Base-by-base conservation (phyloP, 2,329 filamentous ascomycete species). In the Dothideomycetes sp. region DNA sequence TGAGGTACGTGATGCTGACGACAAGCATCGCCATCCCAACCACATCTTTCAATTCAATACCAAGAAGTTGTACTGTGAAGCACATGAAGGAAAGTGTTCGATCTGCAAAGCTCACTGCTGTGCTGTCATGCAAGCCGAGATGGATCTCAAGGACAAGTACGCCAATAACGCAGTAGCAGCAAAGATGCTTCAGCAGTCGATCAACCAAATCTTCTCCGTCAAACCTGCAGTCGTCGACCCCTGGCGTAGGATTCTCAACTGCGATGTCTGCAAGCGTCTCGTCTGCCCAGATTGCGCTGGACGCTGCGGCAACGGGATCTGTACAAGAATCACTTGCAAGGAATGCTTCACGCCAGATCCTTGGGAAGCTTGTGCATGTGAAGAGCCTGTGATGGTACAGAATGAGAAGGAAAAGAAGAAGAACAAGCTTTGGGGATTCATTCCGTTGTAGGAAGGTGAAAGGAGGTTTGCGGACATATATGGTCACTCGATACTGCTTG, bases 271-370 rank as follows among this genome's bases (percentile, higher is more conserved):
- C 28, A 31, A 42, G 23, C 41, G 33, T 34, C 29, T 40, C 12
- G 40, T 51, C 22, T 52, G 50, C 22, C 44, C 50, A 11, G 22
- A 44, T 15, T 52, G 50, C 33, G 41, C 41, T 3, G 41, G 41
- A 5, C 41, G 41, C 16, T 43, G 41, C 33, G 22, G 22, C 19
- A 24, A 33, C 18, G 8, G 33, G 8, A 20, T 20, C 19, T 43
- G 33, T 38, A 22, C 29, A 6, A 17, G 22, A 4, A 15, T 43
- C 23, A 33, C 22, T 18, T 43, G 41, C 34, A 43, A 37, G 33
- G 18, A 30, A n/a, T 43, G 41, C 11, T 25, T 24, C 25, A 33
- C 15, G 24, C 23, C 23, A 4, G 15, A 42, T 4, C 40, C 40
- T 24, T 42, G 40, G 40, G 13, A 2, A 4, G 16, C 20, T 15